phyloP scores from a whole-genome alignment of 768 basidiomycete genomes.

The Phylloporus arenicola region DNA sequence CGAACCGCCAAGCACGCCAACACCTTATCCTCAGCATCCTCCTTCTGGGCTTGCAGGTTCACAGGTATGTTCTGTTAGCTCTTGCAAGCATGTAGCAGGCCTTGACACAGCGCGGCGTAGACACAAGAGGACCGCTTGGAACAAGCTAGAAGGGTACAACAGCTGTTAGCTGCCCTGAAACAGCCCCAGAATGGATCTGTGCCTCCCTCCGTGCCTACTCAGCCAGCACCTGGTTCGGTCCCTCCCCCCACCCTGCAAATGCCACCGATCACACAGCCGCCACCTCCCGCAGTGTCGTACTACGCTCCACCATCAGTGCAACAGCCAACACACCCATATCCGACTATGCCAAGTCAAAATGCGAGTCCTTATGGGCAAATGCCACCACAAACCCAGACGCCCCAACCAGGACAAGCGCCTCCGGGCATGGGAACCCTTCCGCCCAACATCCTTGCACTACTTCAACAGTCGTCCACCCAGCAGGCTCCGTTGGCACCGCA shows the following conservation, averaged over 20 bases:
- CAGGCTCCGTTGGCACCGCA: constrained; percentile 30
- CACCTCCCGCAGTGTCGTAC: constrained; percentile 33
- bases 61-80: constrained; percentile 26
- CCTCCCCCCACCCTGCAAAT: constrained; percentile 33
- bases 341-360: constrained; percentile 15
- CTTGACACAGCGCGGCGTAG: constrained; percentile 3
- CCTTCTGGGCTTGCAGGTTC: constrained; percentile 12
- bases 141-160: constrained; percentile 83
- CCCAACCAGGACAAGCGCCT: constrained; percentile 33
- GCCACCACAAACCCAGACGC: constrained; percentile 24
- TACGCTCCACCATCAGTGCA: constrained; percentile 39
- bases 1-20: constrained; percentile 19
- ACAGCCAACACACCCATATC: constrained; percentile 21
- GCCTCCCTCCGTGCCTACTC: constrained; percentile 13
- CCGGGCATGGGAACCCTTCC: constrained; percentile 42
- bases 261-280: constrained; percentile 29
- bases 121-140: constrained; percentile 71
- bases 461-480: constrained; percentile 48
- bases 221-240: constrained; percentile 32
- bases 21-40: constrained; percentile 27
- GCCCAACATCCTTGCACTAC: constrained; percentile 62
- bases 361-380: constrained; percentile 28
- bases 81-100: not conserved
- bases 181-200: constrained; percentile 46
- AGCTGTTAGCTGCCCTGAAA: constrained; percentile 76